Evolutionary conservation across 129 eudicot species (phyloP).

Genomic region (Gnaphalium uliginosum): DNA sequence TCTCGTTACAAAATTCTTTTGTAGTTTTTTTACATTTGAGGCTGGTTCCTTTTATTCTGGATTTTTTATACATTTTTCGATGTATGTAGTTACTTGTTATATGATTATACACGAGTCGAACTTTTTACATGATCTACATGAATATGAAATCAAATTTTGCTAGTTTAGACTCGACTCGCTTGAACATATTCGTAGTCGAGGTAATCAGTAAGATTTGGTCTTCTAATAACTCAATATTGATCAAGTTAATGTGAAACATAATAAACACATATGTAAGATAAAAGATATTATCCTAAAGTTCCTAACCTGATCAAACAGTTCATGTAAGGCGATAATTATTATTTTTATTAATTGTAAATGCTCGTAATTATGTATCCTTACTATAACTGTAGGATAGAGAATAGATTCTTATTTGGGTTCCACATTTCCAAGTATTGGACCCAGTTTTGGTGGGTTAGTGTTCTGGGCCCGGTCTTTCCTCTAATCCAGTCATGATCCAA

Average conservation of each 20-base stretch:
- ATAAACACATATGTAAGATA: too few relatives aligned
- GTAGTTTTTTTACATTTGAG: background rate
- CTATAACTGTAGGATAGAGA: too few relatives aligned
- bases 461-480: background rate
- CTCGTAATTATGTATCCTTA: too few relatives aligned
- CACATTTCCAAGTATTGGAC: background rate
- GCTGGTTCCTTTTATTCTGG: background rate
- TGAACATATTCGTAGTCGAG: background rate
- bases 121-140: background rate
- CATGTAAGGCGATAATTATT: too few relatives aligned
- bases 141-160: background rate
- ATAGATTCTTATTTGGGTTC: too few relatives aligned
- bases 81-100: background rate
- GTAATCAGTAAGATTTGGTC: background rate
- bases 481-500: background rate
- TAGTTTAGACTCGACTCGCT: conserved; percentile 3
- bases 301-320: too few relatives aligned
- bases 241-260: too few relatives aligned
- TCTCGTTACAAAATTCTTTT: background rate
- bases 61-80: background rate
- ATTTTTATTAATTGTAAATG: too few relatives aligned
- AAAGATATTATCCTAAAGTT: too few relatives aligned
- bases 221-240: background rate
- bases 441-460: background rate
- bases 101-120: background rate